Evolutionary conservation across 2,329 filamentous ascomycete species (phyloP), one percentile per base, ranked within the genome.

Genomic region (Eurotiales sp.): DNA sequence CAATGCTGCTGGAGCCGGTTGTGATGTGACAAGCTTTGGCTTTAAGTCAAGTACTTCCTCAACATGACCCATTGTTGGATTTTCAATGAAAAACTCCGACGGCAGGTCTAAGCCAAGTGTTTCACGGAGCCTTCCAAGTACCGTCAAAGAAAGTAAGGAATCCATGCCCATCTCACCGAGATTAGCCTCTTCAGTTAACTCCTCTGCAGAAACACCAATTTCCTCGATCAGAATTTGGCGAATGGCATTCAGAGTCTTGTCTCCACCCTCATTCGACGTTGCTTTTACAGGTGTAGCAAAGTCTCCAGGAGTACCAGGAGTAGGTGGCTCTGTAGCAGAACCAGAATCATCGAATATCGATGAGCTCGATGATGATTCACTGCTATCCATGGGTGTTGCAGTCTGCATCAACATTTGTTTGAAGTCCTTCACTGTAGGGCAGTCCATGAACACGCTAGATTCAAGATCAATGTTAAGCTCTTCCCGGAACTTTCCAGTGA

Each of bases 321-420:
- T 61, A 5, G 69, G 69, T 19, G 63, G 49, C n/a, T 66, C 65
- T 1, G 69, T 69, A 2, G 64, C 61, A 0, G 62, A 65, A 8
- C 55, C 57, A 22, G 50, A 54, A 22, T 55, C 56, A 37, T 61
- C 61, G 4, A 66, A 61, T 34, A 60, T 64, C 3, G 61, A 63
- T 6, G 62, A 59, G 6, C 65, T 65, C 62, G 44, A 61, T 55
- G 54, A 56, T 1, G 63, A 66, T 47, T 66, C 65, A 22, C 61
- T 63, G 50, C 53, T 63, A 19, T 68, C 65, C 19, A 60, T 59
- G 11, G 70, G 63, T 19, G 62, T 61, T 48, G 65, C 60, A n/a
- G 47, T 46, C 40, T 67, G 62, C 2, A 56, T 51, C 56, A 84
- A 74, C 62, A 80, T 76, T 55, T 75, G 75, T 71, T 82, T 55